A percentile compares a stretch with the other conserved stretches of the same genome.
Conservation (phyloP, 2,329 filamentous ascomycete species). For the Fusarium lateritium region DNA sequence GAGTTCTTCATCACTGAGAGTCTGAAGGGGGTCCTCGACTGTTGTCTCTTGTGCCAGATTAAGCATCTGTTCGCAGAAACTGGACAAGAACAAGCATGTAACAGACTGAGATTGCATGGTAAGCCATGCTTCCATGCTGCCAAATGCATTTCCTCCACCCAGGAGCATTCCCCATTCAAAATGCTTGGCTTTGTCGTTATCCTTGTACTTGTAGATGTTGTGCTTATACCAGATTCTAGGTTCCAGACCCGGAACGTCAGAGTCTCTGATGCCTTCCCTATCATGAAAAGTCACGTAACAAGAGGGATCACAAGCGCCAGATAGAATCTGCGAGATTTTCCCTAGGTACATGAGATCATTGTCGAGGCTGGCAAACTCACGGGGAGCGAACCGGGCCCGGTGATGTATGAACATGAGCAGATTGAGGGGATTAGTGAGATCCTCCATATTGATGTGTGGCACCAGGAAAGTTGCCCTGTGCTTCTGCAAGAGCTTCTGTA, state of each 20-base stretch:
- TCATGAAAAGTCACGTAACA: constrained; percentile 6
- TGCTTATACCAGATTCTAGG: neutral
- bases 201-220: no score
- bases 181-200: neutral
- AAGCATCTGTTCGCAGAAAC: constrained; percentile 31
- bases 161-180: neutral
- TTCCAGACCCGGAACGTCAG: neutral
- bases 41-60: neutral
- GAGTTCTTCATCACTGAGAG: neutral
- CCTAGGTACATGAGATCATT: constrained; percentile 40
- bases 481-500: constrained; percentile 18
- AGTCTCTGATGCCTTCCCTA: neutral
- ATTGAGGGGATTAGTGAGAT: constrained; percentile 33
- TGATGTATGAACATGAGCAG: constrained; percentile 44
- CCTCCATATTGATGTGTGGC: constrained; percentile 43
- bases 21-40: neutral
- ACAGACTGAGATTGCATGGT: constrained; percentile 36
- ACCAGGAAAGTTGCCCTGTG: constrained; percentile 41
- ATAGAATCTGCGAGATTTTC: constrained; percentile 27
- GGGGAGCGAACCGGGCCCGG: constrained; percentile 30
- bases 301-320: constrained; percentile 25
- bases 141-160: neutral
- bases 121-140: constrained; percentile 37
- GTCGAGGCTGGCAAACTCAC: constrained; percentile 29
- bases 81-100: constrained; percentile 33